A percentile compares a stretch with the other conserved stretches of the same genome.
These are phyloP conservation scores for Cystobasidium tubakii DNA, from an alignment of 768 basidiomycete species.

Conservation along the genomic window DNA sequence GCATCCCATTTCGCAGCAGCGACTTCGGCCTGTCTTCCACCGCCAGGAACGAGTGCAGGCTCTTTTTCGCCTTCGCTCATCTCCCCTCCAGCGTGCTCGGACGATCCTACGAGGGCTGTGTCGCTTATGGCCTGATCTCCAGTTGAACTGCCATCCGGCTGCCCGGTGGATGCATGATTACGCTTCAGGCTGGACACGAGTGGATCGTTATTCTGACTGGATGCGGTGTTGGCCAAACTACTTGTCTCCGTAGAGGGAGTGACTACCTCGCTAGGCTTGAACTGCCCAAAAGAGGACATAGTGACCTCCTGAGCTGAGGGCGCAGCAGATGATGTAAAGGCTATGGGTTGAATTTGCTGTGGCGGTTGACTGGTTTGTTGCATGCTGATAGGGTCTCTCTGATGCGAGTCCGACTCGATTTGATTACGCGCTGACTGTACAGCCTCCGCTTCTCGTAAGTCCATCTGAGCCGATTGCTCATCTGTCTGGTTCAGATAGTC, in stretches of 20 bases:
- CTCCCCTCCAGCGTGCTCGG: not conserved
- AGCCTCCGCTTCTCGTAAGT: not conserved
- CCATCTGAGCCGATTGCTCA: not conserved
- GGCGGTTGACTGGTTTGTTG: not conserved
- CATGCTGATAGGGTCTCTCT: not conserved
- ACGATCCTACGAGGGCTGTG: too few species aligned
- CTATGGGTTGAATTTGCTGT: not conserved
- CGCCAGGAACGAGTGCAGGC: not conserved
- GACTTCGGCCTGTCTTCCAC: not conserved
- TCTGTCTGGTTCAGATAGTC: not conserved
- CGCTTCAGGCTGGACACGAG: too few species aligned
- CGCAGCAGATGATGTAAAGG: not conserved
- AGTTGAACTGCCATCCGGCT: too few species aligned
- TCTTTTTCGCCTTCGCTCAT: not conserved
- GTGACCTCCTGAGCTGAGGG: not conserved
- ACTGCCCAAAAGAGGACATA: not conserved
- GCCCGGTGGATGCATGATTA: too few species aligned
- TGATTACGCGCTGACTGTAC: not conserved
- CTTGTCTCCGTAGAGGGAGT: too few species aligned
- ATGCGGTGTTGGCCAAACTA: not conserved
- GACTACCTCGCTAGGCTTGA: not conserved
- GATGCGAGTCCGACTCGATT: not conserved
- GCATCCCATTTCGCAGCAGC: not conserved
- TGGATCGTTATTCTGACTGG: not conserved
- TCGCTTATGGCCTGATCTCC: too few species aligned